Conservation (phyloP, 192 early-diverging fungal species). For the Backusella luteola region DNA sequence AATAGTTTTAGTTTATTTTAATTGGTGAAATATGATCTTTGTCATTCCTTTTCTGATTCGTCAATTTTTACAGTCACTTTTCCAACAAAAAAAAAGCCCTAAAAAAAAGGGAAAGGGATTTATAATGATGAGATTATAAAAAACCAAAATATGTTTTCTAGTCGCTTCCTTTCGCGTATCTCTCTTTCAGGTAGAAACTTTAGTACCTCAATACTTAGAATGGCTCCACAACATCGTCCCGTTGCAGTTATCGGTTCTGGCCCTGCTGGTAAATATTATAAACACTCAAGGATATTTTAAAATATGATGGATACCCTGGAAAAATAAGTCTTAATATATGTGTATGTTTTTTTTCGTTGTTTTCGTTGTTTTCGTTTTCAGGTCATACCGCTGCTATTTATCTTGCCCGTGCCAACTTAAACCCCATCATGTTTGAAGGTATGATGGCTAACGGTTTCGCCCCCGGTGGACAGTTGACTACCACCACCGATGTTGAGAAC, state of each 20-base stretch:
- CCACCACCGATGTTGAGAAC: constrained; percentile 96
- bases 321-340: neutral
- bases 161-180: constrained; percentile 11
- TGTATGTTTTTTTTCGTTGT: neutral
- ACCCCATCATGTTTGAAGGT: constrained; percentile 95
- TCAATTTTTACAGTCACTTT: neutral
- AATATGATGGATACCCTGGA: neutral
- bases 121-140: constrained; percentile 4
- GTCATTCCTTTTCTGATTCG: neutral
- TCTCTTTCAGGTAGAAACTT: constrained; percentile 6
- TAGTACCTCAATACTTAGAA: constrained; percentile 11
- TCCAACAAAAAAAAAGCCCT: neutral
- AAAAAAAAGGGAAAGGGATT: neutral
- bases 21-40: neutral
- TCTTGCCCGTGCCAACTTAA: constrained; percentile 88
- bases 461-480: constrained; percentile 75
- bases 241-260: constrained; percentile 87
- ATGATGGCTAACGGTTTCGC: constrained; percentile 88
- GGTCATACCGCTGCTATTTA: constrained; percentile 97
- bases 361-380: neutral
- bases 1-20: neutral
- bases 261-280: constrained; percentile 66
- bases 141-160: constrained; percentile 8
- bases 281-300: neutral
- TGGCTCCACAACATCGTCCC: constrained; percentile 47